A percentile compares a stretch with the other conserved stretches of the same genome.
Conservation (phyloP, 2,329 filamentous ascomycete genomes). For the Sporothrix globosa region DNA sequence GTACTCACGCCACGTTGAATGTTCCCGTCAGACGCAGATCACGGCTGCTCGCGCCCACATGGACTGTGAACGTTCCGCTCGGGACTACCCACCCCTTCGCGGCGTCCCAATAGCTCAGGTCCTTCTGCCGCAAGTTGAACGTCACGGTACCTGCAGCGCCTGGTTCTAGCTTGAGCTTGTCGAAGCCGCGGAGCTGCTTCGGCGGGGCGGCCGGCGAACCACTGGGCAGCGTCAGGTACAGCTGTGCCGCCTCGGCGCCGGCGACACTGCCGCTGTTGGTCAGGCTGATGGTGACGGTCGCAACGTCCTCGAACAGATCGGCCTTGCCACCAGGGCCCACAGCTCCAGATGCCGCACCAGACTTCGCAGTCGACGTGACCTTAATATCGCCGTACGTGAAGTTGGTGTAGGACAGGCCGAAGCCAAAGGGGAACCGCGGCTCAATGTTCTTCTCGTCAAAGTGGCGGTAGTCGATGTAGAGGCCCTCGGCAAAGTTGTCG, state of each 20-base stretch:
- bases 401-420: constrained; percentile 68
- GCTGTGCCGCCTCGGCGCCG: constrained; percentile 69
- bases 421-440: constrained; percentile 67
- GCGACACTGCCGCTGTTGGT: constrained; percentile 64
- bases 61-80: constrained; percentile 48
- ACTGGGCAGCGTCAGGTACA: constrained; percentile 54
- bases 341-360: constrained; percentile 48
- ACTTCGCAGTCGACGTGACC: constrained; percentile 41
- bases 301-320: constrained; percentile 52
- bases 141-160: constrained; percentile 53
- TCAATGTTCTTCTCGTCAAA: constrained; percentile 61
- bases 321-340: constrained; percentile 50
- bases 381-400: constrained; percentile 62
- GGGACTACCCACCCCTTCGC: constrained; percentile 64
- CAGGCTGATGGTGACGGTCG: constrained; percentile 61
- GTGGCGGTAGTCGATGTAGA: constrained; percentile 68
- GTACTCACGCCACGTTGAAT: constrained; percentile 35
- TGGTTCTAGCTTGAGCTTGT: constrained; percentile 57
- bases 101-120: constrained; percentile 67
- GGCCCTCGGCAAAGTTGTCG: constrained; percentile 62
- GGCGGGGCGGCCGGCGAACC: constrained; percentile 46
- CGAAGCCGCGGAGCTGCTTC: constrained; percentile 64
- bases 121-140: constrained; percentile 60
- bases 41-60: constrained; percentile 52
- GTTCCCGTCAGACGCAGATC: constrained; percentile 49